Base-by-base conservation (phyloP, 352 stramenopile species). In the Pythium coloratum region DNA sequence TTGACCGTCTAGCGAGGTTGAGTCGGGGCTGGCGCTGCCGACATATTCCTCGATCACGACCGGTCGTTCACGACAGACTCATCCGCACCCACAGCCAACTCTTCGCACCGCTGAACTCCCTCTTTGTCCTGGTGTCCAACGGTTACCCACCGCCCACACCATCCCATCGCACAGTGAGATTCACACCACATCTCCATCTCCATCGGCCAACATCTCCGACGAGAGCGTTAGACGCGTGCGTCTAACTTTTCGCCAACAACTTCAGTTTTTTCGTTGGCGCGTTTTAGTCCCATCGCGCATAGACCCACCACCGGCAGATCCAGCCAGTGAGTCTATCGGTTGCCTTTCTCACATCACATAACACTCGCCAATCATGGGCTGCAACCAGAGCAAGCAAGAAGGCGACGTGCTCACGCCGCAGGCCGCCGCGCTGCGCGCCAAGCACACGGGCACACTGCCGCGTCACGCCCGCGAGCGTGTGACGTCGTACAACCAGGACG, bases 341-440 rank as follows among this genome's bases (percentile, higher is more conserved):
- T 51, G 44, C 44, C 44, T 51, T 51, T 51, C 30, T 44, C 53
- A 24, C 16, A 59, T 10, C 14, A 20, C 50, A 26, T n/a, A 7
- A 30, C 32, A 8, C 32, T 44, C 2, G 13, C 9, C n/a, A 49
- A 14, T 36, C 58, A 91, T 92, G 83, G 83, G 83, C 34, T 92
- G 84, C 67, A 73, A 78, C 32, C 73, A 83, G 2, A 89, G 80
- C 6, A 87, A 61, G 51, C 61, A 87, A 54, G 69, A 72, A 10
- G 65, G 69, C 58, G 72, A 76, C 47, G 80, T 90, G 18, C 53
- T 90, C 40, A 67, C 59, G 28, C 77, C 76, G 14, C 86, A 73
- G 8, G 65, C 69, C 33, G 44, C 32, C 58, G 50, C n/a, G n/a
- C 47, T n/a, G 50, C 59, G 62, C 46, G 24, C 44, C 24, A 57